Conservation (phyloP, 2,329 filamentous ascomycete species). For the Aureobasidium sp. region DNA sequence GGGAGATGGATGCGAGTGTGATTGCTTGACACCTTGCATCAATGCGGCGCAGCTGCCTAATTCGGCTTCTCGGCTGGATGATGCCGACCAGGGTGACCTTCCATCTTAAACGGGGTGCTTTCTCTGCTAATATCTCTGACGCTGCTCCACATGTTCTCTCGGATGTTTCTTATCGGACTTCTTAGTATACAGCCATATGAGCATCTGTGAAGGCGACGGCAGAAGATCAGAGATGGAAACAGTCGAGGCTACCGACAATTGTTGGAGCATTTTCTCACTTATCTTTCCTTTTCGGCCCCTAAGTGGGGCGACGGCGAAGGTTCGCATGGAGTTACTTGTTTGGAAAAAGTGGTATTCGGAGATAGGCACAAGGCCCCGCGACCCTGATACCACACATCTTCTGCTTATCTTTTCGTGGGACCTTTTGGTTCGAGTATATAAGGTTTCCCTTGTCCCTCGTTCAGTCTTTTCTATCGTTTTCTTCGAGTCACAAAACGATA, state of each 20-base stretch:
- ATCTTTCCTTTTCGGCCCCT: background rate
- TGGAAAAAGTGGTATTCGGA: background rate
- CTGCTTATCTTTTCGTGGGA: background rate
- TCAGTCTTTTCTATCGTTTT: background rate
- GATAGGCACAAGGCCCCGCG: constrained; percentile 2
- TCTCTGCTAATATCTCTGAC: no score
- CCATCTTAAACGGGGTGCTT: no score
- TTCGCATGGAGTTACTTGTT: background rate
- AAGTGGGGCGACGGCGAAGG: background rate
- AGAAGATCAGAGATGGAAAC: no score
- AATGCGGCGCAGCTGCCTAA: background rate
- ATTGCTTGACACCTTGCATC: constrained; percentile 9
- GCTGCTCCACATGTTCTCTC: no score
- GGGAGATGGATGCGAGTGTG: background rate
- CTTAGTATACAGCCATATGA: no score
- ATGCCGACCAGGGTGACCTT: constrained; percentile 3
- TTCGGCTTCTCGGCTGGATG: background rate
- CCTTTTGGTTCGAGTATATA: background rate
- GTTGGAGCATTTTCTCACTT: constrained; percentile 7
- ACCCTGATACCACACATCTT: constrained; percentile 4
- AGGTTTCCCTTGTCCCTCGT: background rate
- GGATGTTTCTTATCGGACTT: no score
- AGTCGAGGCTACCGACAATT: no score
- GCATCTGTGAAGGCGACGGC: no score
- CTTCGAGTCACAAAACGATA: background rate